phyloP scores from a whole-genome alignment of 495 filamentous ascomycete species.

The Xanthoparmelia taractica region DNA sequence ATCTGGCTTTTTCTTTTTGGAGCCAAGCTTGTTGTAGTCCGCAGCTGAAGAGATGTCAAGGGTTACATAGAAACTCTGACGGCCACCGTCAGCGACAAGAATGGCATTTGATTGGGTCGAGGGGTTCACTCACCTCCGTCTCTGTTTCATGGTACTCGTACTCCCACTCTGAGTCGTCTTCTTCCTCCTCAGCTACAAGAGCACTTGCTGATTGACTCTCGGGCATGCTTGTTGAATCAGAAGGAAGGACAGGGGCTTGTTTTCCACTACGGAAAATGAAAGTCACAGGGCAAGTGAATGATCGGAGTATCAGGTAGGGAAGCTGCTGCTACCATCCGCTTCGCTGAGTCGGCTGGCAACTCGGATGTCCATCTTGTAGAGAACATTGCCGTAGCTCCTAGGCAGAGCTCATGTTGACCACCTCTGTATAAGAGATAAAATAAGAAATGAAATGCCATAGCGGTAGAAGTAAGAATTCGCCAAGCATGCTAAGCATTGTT shows the following conservation, averaged over 20 bases:
- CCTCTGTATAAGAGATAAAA: no score
- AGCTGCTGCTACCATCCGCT: neutral
- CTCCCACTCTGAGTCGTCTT: constrained; percentile 49
- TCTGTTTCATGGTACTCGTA: constrained; percentile 54
- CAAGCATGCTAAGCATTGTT: no score
- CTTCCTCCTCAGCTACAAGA: constrained; percentile 24
- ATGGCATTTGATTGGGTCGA: neutral
- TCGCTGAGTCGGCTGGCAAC: neutral
- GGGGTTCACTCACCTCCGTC: constrained; percentile 46
- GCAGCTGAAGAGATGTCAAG: constrained; percentile 44
- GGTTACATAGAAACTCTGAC: constrained; percentile 48
- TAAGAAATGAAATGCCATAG: no score
- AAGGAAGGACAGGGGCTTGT: neutral
- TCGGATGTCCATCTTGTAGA: constrained; percentile 1
- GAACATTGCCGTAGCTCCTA: neutral
- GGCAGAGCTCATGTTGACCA: neutral
- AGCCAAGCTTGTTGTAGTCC: constrained; percentile 26
- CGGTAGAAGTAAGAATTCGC: no score
- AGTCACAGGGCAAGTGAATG: neutral
- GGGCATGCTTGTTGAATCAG: neutral
- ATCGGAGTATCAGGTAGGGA: constrained; percentile 3
- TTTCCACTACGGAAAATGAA: neutral
- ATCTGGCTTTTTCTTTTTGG: constrained; percentile 26
- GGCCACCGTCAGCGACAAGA: constrained; percentile 26
- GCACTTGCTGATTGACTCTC: neutral